Percentiles rank a stretch among this genome's conserved stretches.
Evolutionary conservation across 768 basidiomycete genomes (phyloP).

Genomic region (Boletus rubropictus): DNA sequence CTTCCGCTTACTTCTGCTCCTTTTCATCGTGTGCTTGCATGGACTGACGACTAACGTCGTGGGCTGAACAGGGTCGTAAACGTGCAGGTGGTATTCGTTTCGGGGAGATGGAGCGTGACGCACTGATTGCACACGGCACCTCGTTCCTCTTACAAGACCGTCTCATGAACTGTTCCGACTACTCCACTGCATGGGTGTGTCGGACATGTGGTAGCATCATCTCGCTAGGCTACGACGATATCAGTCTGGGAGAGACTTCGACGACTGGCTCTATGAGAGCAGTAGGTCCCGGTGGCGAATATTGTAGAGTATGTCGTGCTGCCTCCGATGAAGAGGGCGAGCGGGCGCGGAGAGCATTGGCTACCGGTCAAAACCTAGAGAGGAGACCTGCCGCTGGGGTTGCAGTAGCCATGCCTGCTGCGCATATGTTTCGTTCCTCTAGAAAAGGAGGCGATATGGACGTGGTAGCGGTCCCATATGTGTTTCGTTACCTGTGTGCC

Average conservation of each 20-base stretch:
- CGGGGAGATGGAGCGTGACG: slow-evolving; percentile 99
- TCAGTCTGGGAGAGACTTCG: slow-evolving; percentile 61
- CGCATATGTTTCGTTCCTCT: slow-evolving; percentile 55
- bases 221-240: slow-evolving; percentile 92
- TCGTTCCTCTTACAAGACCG: slow-evolving; percentile 98
- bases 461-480: slow-evolving; percentile 92
- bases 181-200: slow-evolving; percentile 99
- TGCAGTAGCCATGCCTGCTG: slow-evolving; percentile 58
- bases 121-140: slow-evolving; percentile 96
- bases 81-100: slow-evolving; percentile 98
- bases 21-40: background rate
- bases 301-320: slow-evolving; percentile 89
- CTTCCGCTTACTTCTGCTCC: background rate
- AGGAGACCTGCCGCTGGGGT: slow-evolving; percentile 45
- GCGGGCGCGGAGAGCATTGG: slow-evolving; percentile 52
- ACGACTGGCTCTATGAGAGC: slow-evolving; percentile 47
- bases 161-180: slow-evolving; percentile 99
- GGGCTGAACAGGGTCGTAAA: slow-evolving; percentile 76
- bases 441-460: slow-evolving; percentile 80
- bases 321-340: slow-evolving; percentile 60
- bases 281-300: slow-evolving; percentile 80
- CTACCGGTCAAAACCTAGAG: slow-evolving; percentile 47
- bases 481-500: slow-evolving; percentile 89
- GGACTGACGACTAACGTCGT: slow-evolving; percentile 3
- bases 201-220: slow-evolving; percentile 93